Percentiles rank a stretch among this genome's conserved stretches.
Evolutionary conservation across 2,329 filamentous ascomycete species (phyloP).

Genomic region (Pseudogymnoascus sp.): DNA sequence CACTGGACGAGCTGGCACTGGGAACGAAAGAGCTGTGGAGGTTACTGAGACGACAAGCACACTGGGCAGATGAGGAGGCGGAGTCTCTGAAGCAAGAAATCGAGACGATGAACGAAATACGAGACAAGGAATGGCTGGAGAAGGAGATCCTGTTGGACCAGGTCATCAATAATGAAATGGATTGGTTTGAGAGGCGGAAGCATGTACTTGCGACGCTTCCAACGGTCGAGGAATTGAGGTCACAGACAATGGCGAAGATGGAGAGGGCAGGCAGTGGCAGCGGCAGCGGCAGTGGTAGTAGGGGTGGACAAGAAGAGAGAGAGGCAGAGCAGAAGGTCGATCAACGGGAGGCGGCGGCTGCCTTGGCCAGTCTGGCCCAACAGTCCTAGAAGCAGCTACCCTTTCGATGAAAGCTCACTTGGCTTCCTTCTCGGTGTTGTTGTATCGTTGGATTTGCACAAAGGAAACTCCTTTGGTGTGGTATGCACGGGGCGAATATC

Average conservation of each 20-base stretch:
- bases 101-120: slow-evolving; percentile 54
- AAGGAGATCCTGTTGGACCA: slow-evolving; percentile 75
- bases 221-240: neutral
- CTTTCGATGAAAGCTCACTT: neutral
- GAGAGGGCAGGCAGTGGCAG: neutral
- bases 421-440: neutral
- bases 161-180: slow-evolving; percentile 56
- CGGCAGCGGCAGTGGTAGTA: neutral
- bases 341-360: neutral
- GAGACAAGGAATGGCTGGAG: slow-evolving; percentile 66
- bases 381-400: neutral
- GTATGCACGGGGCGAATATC: neutral
- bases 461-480: neutral
- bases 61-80: slow-evolving; percentile 62
- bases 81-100: slow-evolving; percentile 56
- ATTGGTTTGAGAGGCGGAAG: slow-evolving; percentile 52
- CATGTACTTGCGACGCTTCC: slow-evolving; percentile 41
- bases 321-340: slow-evolving; percentile 1
- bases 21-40: slow-evolving; percentile 59
- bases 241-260: neutral
- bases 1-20: slow-evolving; percentile 51
- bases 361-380: slow-evolving; percentile 4
- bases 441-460: neutral
- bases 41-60: slow-evolving; percentile 52
- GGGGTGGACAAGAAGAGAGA: neutral